A percentile compares a stretch with the other conserved stretches of the same genome.
phyloP scores from a whole-genome alignment of 1,284 basidiomycete species.

The Gastroboletus turbinatus region DNA sequence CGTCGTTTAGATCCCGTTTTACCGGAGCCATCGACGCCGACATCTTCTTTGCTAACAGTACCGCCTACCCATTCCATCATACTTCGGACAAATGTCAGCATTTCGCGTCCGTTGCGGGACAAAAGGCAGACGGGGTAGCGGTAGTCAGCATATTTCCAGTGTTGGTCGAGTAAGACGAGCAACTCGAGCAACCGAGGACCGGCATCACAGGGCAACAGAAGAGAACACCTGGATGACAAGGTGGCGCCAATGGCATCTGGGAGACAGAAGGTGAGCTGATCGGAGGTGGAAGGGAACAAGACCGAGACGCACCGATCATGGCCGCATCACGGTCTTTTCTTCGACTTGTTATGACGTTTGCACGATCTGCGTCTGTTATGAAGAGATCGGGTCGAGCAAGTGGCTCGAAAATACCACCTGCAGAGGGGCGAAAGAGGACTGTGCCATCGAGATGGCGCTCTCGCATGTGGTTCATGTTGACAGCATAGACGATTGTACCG shows the following conservation, averaged over 20 bases:
- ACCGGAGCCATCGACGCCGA: conserved; percentile 68
- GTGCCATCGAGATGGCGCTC: conserved; percentile 97
- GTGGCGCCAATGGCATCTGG: conserved; percentile 75
- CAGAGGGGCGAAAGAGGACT: conserved; percentile 71
- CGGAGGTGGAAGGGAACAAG: background rate
- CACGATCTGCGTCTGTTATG: conserved; percentile 90
- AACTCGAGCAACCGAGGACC: conserved; percentile 93
- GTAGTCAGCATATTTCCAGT: conserved; percentile 89
- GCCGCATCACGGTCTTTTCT: conserved; percentile 90
- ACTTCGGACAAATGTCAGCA: conserved; percentile 91
- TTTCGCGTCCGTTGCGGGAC: conserved; percentile 88
- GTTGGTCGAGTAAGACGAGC: conserved; percentile 93
- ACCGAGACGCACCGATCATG: conserved; percentile 66
- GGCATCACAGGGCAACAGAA: conserved; percentile 91
- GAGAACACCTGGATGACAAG: conserved; percentile 70
- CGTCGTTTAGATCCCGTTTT: conserved; percentile 57
- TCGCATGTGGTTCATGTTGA: conserved; percentile 95
- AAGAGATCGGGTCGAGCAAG: conserved; percentile 88
- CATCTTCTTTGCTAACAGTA: conserved; percentile 86
- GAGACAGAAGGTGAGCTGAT: conserved; percentile 6
- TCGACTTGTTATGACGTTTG: conserved; percentile 79
- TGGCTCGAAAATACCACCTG: conserved; percentile 83
- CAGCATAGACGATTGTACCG: conserved; percentile 94
- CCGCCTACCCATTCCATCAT: conserved; percentile 99
- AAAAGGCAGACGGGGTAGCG: conserved; percentile 90